These are phyloP conservation scores for Hypoxylon sp. DNA, from an alignment of 2,329 filamentous ascomycete species.

Conservation along the genomic window DNA sequence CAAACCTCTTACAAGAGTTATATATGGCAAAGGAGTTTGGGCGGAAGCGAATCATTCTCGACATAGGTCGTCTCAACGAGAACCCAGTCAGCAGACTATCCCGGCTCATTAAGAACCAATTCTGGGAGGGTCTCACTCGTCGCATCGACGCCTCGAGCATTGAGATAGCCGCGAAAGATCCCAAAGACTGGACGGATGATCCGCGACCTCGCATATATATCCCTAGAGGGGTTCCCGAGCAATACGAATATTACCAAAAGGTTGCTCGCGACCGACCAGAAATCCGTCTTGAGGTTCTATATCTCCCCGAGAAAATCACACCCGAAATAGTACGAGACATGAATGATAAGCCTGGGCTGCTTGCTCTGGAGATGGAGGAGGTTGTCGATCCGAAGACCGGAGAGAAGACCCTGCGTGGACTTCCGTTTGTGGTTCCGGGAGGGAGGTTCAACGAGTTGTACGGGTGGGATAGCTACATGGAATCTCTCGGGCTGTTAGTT, in stretches of 20 bases:
- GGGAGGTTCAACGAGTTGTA: conserved; percentile 99
- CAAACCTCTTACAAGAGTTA: conserved; percentile 94
- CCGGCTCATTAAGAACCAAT: conserved; percentile 88
- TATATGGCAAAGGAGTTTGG: conserved; percentile 93
- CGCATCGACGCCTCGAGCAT: conserved; percentile 91
- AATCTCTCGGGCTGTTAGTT: conserved; percentile 88
- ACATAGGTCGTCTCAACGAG: conserved; percentile 92
- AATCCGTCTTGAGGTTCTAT: conserved; percentile 87
- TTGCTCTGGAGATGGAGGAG: conserved; percentile 92
- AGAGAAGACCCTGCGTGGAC: conserved; percentile 79
- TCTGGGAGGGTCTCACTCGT: conserved; percentile 92
- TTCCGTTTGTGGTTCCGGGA: conserved; percentile 97
- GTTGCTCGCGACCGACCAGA: conserved; percentile 85
- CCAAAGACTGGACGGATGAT: conserved; percentile 95
- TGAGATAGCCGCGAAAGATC: conserved; percentile 86
- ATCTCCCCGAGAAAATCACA: conserved; percentile 82
- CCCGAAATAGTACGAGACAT: conserved; percentile 85
- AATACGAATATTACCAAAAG: conserved; percentile 88
- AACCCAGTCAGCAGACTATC: conserved; percentile 92
- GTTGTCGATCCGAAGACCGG: conserved; percentile 76
- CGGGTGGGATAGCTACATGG: conserved; percentile 99
- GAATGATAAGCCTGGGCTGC: conserved; percentile 87
- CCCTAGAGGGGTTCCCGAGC: conserved; percentile 85
- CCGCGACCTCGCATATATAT: conserved; percentile 94
- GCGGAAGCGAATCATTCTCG: conserved; percentile 89